Percentiles rank a stretch among this genome's conserved stretches.
Conservation (phyloP, 805 yeast genomes). For the Danielia oregonensis region DNA sequence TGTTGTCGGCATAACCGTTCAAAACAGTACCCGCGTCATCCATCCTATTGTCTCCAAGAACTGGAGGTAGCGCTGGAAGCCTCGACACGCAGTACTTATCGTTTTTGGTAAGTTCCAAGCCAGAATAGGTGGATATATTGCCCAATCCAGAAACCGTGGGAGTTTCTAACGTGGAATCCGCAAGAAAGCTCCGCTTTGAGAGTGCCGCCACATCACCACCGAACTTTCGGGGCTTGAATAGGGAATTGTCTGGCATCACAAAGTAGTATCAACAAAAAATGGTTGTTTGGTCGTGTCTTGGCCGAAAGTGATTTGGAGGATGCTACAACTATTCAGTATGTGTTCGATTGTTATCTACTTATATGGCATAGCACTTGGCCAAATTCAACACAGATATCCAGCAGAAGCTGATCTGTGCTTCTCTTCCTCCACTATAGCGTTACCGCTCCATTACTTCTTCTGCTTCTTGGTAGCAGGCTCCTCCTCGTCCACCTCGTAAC, state of each 20-base stretch:
- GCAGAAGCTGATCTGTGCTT: too few relatives aligned
- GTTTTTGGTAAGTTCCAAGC: constrained; percentile 52
- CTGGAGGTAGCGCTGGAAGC: constrained; percentile 53
- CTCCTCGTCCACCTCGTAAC: too few relatives aligned
- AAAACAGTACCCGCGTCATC: constrained; percentile 24
- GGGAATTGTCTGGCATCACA: constrained; percentile 2
- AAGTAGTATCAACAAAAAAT: neutral
- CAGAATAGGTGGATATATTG: constrained; percentile 2
- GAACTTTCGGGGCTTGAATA: constrained; percentile 13
- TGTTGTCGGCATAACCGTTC: constrained; percentile 46
- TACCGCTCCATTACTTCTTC: too few relatives aligned
- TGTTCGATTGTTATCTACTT: too few relatives aligned
- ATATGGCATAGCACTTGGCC: too few relatives aligned
- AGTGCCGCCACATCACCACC: constrained; percentile 3
- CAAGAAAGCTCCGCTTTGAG: constrained; percentile 7
- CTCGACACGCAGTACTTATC: constrained; percentile 54
- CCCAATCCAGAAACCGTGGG: constrained; percentile 1
- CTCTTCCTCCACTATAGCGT: too few relatives aligned
- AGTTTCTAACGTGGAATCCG: constrained; percentile 12
- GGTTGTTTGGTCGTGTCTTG: too few relatives aligned
- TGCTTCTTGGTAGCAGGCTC: constrained; percentile 32
- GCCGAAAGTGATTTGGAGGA: too few relatives aligned
- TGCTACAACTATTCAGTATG: too few relatives aligned
- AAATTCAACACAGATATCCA: too few relatives aligned
- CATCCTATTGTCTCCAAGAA: constrained; percentile 16